These are phyloP conservation scores for Echinosophora koreensis DNA, from an alignment of 306 rosid genomes.

Conservation along the genomic window DNA sequence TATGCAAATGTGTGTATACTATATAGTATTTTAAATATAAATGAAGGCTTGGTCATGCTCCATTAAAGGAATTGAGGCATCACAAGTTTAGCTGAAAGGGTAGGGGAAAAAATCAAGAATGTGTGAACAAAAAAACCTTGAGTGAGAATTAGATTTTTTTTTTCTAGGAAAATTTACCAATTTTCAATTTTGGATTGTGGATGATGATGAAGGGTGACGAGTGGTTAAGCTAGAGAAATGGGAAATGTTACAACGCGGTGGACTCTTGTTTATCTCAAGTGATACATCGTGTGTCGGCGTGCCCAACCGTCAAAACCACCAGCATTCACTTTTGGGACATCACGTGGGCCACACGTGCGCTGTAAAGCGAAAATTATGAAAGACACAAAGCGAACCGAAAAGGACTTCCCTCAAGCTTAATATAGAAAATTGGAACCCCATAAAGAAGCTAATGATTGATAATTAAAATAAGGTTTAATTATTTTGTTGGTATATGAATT, in stretches of 20 bases:
- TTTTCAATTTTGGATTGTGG: background rate
- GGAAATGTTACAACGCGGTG: constrained; percentile 29
- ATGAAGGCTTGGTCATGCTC: background rate
- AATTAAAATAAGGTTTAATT: too few species aligned
- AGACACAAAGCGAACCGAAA: constrained; percentile 41
- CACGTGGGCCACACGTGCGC: constrained; percentile 60
- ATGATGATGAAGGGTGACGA: background rate
- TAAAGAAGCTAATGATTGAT: background rate
- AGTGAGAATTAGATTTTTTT: background rate
- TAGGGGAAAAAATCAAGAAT: background rate
- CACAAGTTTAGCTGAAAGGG: background rate
- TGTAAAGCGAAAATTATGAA: constrained; percentile 47
- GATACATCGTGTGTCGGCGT: constrained; percentile 46
- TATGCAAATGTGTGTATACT: too few species aligned
- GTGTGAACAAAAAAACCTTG: background rate
- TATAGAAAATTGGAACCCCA: background rate
- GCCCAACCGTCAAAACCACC: constrained; percentile 44
- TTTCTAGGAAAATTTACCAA: too few species aligned
- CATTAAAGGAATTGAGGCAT: background rate
- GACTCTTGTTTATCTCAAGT: constrained; percentile 14
- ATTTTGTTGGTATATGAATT: too few species aligned
- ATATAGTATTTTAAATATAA: background rate
- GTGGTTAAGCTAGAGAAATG: background rate
- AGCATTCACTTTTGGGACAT: constrained; percentile 33
- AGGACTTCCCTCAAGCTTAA: constrained; percentile 36